These are phyloP conservation scores for Carex cristatella DNA, from an alignment of 176 grass and related monocot genomes.

Conservation along the genomic window DNA sequence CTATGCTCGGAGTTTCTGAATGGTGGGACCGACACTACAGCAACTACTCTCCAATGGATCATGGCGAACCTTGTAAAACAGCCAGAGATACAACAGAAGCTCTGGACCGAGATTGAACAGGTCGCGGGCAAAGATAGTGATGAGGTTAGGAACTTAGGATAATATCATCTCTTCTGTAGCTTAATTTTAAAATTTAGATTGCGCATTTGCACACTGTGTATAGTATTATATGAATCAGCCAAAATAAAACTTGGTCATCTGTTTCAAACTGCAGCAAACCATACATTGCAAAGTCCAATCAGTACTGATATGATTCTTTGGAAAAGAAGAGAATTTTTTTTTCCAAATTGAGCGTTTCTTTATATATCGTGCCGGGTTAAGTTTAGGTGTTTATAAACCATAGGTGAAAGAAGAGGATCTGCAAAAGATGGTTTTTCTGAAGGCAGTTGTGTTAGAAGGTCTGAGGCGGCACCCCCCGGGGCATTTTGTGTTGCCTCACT, in stretches of 20 bases:
- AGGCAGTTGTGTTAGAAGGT: conserved; percentile 31
- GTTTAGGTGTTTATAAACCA: background rate
- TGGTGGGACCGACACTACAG: conserved; percentile 28
- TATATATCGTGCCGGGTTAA: background rate
- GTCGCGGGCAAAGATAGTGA: conserved; percentile 10
- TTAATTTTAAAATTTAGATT: background rate
- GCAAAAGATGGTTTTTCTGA: conserved; percentile 25
- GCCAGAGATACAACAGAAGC: conserved; percentile 19
- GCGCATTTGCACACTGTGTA: background rate
- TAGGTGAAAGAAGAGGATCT: conserved; percentile 29
- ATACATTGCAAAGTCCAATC: background rate
- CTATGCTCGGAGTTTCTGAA: conserved; percentile 31
- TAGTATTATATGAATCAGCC: background rate
- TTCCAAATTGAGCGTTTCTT: background rate
- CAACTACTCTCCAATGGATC: conserved; percentile 34
- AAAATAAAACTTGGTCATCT: background rate
- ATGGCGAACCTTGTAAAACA: conserved; percentile 36
- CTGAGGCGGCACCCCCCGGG: conserved; percentile 33
- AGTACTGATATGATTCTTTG: background rate
- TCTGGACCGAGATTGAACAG: conserved; percentile 22
- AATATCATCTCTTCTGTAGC: background rate
- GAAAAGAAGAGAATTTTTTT: background rate
- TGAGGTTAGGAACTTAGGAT: conserved; percentile 1
- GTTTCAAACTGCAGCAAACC: background rate
- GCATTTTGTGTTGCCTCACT: conserved; percentile 30